A percentile compares a stretch with the other conserved stretches of the same genome.
Conservation (phyloP, 257 asterid genomes). For the Eucommia ulmoides region DNA sequence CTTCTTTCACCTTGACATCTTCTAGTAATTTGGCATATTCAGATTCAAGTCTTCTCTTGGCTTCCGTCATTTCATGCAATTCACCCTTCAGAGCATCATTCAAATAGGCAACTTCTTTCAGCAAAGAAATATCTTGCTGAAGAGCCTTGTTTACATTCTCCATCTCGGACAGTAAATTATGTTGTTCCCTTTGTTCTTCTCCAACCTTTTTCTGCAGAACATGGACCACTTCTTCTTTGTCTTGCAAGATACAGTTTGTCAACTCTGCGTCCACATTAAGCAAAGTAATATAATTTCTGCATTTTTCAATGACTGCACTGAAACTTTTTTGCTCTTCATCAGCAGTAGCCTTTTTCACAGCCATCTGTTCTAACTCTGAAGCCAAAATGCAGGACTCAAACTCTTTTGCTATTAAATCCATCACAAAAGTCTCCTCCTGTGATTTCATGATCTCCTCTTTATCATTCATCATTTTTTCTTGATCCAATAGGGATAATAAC, state of each 20-base stretch:
- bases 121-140: conserved; percentile 22
- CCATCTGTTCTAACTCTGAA: conserved; percentile 41
- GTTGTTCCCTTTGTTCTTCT: conserved; percentile 17
- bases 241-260: conserved; percentile 40
- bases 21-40: conserved; percentile 29
- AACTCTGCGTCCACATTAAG: conserved; percentile 43
- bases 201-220: conserved; percentile 12
- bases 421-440: conserved; percentile 44
- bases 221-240: conserved; percentile 30
- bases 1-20: conserved; percentile 41
- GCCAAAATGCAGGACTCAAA: conserved; percentile 44
- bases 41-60: conserved; percentile 27
- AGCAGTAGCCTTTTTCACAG: conserved; percentile 23
- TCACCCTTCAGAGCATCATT: conserved; percentile 18
- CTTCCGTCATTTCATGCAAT: conserved; percentile 21
- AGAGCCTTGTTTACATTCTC: conserved; percentile 17
- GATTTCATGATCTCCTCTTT: conserved; percentile 33
- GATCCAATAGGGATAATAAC: conserved; percentile 42
- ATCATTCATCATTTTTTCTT: conserved; percentile 48
- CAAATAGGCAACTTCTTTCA: conserved; percentile 19
- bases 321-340: conserved; percentile 22
- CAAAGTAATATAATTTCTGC: conserved; percentile 40
- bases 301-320: conserved; percentile 33
- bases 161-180: conserved; percentile 17
- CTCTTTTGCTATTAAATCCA: conserved; percentile 45